Evolutionary conservation across 345 rosid species (phyloP), one percentile per base, ranked within the genome.

Genomic region (Eucalyptus regnans): DNA sequence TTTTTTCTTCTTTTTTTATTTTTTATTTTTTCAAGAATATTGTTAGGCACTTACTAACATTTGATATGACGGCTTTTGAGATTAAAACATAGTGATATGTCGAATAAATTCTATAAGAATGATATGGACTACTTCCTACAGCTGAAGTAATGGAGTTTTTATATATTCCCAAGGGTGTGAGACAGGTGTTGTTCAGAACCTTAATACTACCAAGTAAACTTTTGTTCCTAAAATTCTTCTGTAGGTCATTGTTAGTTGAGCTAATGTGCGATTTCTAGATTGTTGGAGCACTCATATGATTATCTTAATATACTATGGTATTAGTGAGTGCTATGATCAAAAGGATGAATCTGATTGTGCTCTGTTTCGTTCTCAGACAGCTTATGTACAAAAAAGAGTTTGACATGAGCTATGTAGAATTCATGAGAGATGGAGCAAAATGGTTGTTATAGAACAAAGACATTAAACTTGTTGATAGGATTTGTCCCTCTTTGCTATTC

Each of bases 371-470:
- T 86, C 88, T 43, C 94, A 97, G 97, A 95, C 89, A 92, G 91
- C 97, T 96, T 88, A 97, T 54, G 99, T 94, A 92, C 89, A 91
- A 94, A 89, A 92, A 91, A 87, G 93, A 93, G 90, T 93, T 95
- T 52, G 98, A 95, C 90, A 90, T 95, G 87, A 96, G 97, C 94
- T 94, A 92, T 86, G 98, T 95, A 9, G 99, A 96, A 44, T 97
- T 97, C 88, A 93, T 92, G 91, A 92, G 87, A 86, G 99, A 97
- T 49, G 98, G 98, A 14, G 98, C 99, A 14, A 93, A 95, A 31
- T 96, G 98, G 97, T 91, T 97, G 95, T 95, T 94, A 33, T 95
- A 96, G 50, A 95, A 96, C 90, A 96, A 96, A 15, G 97, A 96
- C 92, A 92, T 96, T 92, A 97, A 96, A 91, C 93, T 48, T 97